Base-by-base conservation (phyloP, 2,329 filamentous ascomycete species). In the Rasamsonia emersonii region DNA sequence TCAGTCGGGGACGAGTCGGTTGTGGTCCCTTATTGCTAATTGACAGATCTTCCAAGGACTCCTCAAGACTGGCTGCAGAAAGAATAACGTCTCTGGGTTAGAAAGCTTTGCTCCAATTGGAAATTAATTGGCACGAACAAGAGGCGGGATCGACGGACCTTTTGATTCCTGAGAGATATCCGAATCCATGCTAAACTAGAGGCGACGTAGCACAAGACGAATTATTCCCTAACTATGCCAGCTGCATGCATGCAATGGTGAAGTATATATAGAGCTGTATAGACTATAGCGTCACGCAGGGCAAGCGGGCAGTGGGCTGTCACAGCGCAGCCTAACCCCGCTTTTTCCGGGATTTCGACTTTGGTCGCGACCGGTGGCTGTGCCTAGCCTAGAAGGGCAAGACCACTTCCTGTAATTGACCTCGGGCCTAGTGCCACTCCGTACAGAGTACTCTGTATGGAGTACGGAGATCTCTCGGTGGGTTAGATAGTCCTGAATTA, bases 21-120 rank as follows among this genome's bases (percentile, higher is more conserved):
- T 51, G 39, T 18, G 49, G 49, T 17, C 43, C 49, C 30, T 51
- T 51, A 33, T 44, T 43, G 31, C 44, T 44, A 39, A 59, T 50
- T 31, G 41, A 38, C 14, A 41, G 31, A 14, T 29, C 21, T 24
- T 39, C 33, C 20, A 46, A 32, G 20, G 30, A 41, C 34, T 43
- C 25, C 28, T 37, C 33, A 15, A 40, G 34, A 13, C 33, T 38
- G 18, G 30, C 34, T 40, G 14, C 18, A n/a, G 24, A 13, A 27
- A 9, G 13, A 17, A 17, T 16, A 8, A 7, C 10, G 17, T 6
- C 11, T 8, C 20, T 11, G 8, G 20, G 34, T 44, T 35, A 29
- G 28, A n/a, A n/a, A 11, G 16, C 8, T n/a, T 24, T 30, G 25
- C 9, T 8, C 11, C 26, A 17, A 21, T 18, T 23, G 30, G 29